Evolutionary conservation across 2,329 filamentous ascomycete genomes (phyloP).

Genomic region (Aphanocladium album): DNA sequence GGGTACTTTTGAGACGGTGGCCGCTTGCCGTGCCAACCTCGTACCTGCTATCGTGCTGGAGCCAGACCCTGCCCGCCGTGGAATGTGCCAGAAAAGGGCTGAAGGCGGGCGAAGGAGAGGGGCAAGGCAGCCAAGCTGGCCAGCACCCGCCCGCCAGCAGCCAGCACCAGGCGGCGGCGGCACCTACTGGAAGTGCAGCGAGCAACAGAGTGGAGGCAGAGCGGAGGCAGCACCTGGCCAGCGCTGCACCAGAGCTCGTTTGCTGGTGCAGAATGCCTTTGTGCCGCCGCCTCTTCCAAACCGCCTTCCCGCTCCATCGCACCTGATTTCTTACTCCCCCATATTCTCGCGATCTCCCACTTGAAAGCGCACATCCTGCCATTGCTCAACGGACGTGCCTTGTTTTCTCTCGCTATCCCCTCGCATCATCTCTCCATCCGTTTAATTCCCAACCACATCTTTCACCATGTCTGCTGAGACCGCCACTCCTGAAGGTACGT

Average conservation of each 20-base stretch:
- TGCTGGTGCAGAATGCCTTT: not conserved
- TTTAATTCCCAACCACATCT: conserved; percentile 10
- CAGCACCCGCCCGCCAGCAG: not conserved
- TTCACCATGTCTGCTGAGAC: conserved; percentile 23
- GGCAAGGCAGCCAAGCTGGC: not conserved
- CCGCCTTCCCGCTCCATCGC: conserved; percentile 2
- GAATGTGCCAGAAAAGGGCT: conserved; percentile 13
- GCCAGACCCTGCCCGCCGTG: not conserved
- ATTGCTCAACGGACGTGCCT: conserved; percentile 11
- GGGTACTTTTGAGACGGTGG: not conserved
- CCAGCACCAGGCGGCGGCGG: not conserved
- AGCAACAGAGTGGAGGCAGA: not conserved
- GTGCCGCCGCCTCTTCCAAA: not conserved
- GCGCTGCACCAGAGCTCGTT: not conserved
- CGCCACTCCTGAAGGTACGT: conserved; percentile 34
- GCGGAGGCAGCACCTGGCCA: not conserved
- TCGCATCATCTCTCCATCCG: conserved; percentile 13
- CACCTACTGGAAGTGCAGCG: too few species aligned
- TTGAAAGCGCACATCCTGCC: not conserved
- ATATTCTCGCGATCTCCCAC: not conserved
- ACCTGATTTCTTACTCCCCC: conserved; percentile 3
- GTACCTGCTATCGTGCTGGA: not conserved
- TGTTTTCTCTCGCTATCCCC: not conserved
- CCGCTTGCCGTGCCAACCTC: not conserved
- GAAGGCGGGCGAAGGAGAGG: conserved; percentile 3